phyloP scores from a whole-genome alignment of 2,329 filamentous ascomycete species.

The Ilyonectria robusta region DNA sequence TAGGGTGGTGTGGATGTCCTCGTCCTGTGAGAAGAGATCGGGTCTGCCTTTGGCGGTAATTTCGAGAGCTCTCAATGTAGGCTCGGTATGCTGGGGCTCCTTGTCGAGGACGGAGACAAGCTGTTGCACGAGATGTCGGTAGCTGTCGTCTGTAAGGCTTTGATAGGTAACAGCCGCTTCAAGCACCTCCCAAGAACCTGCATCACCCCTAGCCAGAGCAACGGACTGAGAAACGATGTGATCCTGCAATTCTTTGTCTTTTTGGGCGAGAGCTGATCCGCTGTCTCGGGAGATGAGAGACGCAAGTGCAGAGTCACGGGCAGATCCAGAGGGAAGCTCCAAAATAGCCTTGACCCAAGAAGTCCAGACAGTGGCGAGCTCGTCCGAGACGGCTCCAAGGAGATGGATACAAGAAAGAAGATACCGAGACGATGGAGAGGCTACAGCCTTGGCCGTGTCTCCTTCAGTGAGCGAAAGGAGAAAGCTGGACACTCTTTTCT shows the following conservation, averaged over 20 bases:
- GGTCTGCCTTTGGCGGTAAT: constrained; percentile 62
- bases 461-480: constrained; percentile 67
- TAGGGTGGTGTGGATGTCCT: constrained; percentile 63
- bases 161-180: constrained; percentile 62
- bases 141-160: constrained; percentile 54
- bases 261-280: constrained; percentile 56
- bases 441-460: constrained; percentile 71
- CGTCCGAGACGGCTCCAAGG: constrained; percentile 60
- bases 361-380: constrained; percentile 62
- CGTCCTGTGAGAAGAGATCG: constrained; percentile 60
- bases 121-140: constrained; percentile 52
- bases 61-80: constrained; percentile 62
- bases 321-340: constrained; percentile 40
- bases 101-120: constrained; percentile 52
- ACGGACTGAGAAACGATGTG: constrained; percentile 60
- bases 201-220: constrained; percentile 53
- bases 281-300: constrained; percentile 63
- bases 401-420: constrained; percentile 76
- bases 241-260: constrained; percentile 60
- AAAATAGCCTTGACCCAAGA: constrained; percentile 61
- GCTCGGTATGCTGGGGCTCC: constrained; percentile 46
- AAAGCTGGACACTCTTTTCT: constrained; percentile 57
- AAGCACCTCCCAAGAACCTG: constrained; percentile 61
- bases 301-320: constrained; percentile 54
- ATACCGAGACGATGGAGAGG: constrained; percentile 77